phyloP scores from a whole-genome alignment of 768 basidiomycete genomes.

The Pleurotus tuber-regium region DNA sequence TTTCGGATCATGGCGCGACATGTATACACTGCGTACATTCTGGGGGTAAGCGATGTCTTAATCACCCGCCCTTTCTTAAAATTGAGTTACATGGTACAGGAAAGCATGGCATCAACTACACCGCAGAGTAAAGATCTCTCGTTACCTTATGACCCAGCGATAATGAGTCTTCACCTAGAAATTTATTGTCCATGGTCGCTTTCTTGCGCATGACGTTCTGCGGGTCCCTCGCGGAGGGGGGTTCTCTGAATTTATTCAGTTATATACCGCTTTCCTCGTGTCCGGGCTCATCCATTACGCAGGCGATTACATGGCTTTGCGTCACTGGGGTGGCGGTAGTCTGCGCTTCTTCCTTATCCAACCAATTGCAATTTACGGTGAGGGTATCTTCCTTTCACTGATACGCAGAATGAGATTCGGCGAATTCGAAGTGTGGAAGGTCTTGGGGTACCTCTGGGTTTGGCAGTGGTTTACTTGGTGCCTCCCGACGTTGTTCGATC shows the following conservation, averaged over 20 bases:
- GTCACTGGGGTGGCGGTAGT: conserved; percentile 9
- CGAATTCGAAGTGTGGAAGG: neutral
- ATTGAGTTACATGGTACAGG: conserved; percentile 13
- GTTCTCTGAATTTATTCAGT: conserved; percentile 22
- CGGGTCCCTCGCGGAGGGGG: conserved; percentile 14
- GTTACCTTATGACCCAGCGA: neutral
- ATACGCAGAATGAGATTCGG: conserved; percentile 1
- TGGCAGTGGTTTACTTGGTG: conserved; percentile 13
- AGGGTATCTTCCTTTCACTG: conserved; percentile 24
- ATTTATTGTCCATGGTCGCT: neutral
- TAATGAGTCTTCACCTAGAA: conserved; percentile 15
- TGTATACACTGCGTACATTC: conserved; percentile 27
- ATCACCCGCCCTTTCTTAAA: neutral
- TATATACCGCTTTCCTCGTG: conserved; percentile 28
- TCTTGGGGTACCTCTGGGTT: conserved; percentile 15
- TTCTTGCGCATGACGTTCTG: neutral
- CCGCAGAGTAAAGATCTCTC: conserved; percentile 19
- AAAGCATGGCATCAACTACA: conserved; percentile 29
- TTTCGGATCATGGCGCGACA: conserved; percentile 24
- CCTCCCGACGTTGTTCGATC: neutral
- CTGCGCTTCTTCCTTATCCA: conserved; percentile 25
- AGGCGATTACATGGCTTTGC: conserved; percentile 19
- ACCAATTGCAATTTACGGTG: conserved; percentile 27
- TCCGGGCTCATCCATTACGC: conserved; percentile 26
- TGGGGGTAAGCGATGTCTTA: conserved; percentile 26